Percentiles rank a stretch among this genome's conserved stretches.
These are phyloP conservation scores for Barbatosphaeria neglecta DNA, from an alignment of 495 filamentous ascomycete genomes.

Conservation along the genomic window DNA sequence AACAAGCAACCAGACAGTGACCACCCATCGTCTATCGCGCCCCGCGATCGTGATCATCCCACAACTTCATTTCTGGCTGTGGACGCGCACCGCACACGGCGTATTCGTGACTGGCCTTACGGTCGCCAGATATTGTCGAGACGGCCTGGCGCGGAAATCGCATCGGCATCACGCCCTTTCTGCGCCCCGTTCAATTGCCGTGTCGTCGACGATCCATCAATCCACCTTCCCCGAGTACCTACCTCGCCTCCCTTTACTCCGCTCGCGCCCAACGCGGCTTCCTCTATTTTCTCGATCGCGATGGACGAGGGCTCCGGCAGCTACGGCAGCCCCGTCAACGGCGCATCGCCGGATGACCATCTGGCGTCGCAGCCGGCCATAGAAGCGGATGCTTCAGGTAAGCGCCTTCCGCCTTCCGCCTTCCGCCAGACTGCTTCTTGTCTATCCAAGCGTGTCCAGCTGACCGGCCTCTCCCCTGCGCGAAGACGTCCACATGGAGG, in stretches of 20 bases:
- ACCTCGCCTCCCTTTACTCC: background rate
- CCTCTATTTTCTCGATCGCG: slow-evolving; percentile 12
- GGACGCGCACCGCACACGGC: too few species aligned
- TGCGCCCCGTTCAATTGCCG: background rate
- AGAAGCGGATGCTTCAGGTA: slow-evolving; percentile 20
- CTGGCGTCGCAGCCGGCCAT: slow-evolving; percentile 41
- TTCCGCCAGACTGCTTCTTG: too few species aligned
- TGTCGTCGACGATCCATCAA: background rate
- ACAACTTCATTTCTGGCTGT: background rate
- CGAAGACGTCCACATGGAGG: slow-evolving; percentile 48
- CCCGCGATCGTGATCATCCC: background rate
- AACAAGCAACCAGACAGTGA: background rate
- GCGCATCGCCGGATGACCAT: slow-evolving; percentile 36
- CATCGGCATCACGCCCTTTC: background rate
- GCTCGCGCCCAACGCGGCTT: slow-evolving; percentile 1
- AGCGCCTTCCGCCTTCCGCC: slow-evolving; percentile 7
- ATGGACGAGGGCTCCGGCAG: slow-evolving; percentile 45
- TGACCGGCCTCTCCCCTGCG: background rate
- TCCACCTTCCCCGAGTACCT: background rate
- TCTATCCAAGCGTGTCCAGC: background rate
- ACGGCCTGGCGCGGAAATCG: too few species aligned
- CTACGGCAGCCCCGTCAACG: slow-evolving; percentile 42
- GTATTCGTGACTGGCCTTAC: too few species aligned
- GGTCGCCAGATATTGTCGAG: too few species aligned
- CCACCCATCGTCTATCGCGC: background rate